Evolutionary conservation across 2,329 filamentous ascomycete genomes (phyloP), one percentile per base, ranked within the genome.

Genomic region (Claviceps africana): DNA sequence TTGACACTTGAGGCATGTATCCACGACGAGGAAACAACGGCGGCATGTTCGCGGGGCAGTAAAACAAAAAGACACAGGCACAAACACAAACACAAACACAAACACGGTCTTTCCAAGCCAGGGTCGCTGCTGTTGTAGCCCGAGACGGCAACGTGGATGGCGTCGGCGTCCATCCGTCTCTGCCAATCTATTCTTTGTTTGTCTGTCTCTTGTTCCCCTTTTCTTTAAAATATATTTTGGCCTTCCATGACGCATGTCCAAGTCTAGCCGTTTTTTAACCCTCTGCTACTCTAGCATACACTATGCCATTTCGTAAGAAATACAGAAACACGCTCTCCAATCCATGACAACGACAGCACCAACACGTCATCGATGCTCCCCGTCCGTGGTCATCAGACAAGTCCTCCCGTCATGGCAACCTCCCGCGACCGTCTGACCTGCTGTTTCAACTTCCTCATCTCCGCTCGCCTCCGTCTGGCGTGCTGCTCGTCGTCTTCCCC

Each of bases 361-460:
- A 44, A 17, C 28, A 44, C 4, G 30, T 22, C 48, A 35, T 44
- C 19, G 0, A 42, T 42, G 17, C 39, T 13, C 21, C 40, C 39
- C 15, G 15, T 25, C 9, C n/a, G n/a, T 21, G 13, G 2, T 33
- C 19, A 11, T 55, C 47, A 58, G 39, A 56, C 51, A 40, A 56
- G 45, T 5, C 54, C 57, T 11, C 53, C 57, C 2, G 54, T 51
- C 50, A 55, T 25, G 22, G 48, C 53, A 35, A 62, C 47, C 42
- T 66, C 61, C 28, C 62, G 62, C 42, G 66, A 69, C 31, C 61
- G 61, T n/a, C 66, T 61, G 17, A 65, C 61, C 51, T 66, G 62
- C 50, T 64, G 61, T 59, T 70, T 70, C 10, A 67, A 53, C 52
- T 62, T 64, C 48, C 60, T 65, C 55, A 67, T 64, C 47, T 68